Conservation (phyloP, 305 asterid genomes). For the Solanum hybrid region DNA sequence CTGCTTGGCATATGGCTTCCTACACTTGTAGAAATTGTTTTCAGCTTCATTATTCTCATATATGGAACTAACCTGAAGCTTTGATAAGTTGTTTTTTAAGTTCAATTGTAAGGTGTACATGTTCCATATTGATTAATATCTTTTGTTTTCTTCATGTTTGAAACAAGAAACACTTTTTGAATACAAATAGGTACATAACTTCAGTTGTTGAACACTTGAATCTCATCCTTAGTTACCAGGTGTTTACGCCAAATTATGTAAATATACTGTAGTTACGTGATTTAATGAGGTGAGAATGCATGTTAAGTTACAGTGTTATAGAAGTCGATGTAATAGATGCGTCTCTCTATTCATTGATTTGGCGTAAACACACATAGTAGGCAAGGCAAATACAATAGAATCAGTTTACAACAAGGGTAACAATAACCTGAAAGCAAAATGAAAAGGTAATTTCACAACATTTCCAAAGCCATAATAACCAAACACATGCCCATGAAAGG, state of each 20-base stretch:
- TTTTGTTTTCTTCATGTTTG: background rate
- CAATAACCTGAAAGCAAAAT: background rate
- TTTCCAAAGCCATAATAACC: background rate
- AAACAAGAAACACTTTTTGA: background rate
- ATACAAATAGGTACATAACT: background rate
- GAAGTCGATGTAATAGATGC: background rate
- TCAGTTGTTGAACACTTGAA: background rate
- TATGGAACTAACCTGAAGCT: background rate
- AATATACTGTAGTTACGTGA: background rate
- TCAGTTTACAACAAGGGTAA: background rate
- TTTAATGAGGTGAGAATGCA: background rate
- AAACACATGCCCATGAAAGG: background rate
- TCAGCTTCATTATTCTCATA: background rate
- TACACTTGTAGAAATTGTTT: background rate
- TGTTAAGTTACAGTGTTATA: background rate
- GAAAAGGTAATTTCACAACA: background rate
- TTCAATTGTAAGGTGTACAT: background rate
- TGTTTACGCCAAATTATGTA: background rate
- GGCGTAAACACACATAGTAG: background rate
- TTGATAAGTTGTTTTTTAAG: background rate
- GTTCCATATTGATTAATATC: background rate
- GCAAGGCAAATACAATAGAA: background rate
- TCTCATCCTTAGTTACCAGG: background rate
- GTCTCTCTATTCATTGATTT: background rate
- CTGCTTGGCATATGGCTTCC: background rate